Evolutionary conservation across 2,329 filamentous ascomycete genomes (phyloP).

Genomic region (Lecanosticta acicola): DNA sequence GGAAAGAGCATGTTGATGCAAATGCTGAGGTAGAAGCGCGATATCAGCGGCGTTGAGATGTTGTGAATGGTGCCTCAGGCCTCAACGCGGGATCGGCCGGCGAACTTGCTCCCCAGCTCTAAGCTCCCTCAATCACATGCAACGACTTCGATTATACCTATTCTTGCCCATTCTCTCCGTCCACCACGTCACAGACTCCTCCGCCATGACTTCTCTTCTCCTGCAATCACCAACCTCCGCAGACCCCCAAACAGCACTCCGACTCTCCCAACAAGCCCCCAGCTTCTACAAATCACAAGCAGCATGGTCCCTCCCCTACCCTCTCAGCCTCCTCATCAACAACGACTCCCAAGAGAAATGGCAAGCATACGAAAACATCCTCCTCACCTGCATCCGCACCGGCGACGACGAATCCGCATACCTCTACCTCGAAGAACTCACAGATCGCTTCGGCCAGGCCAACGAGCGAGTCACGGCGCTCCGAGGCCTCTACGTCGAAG

Average conservation of each 20-base stretch:
- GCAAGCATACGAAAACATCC: slow-evolving; percentile 78
- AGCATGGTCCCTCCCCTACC: slow-evolving; percentile 41
- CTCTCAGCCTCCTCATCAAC: slow-evolving; percentile 46
- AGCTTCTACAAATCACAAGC: slow-evolving; percentile 34
- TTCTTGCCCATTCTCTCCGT: not conserved
- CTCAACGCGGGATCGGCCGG: not conserved
- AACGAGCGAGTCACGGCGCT: slow-evolving; percentile 86
- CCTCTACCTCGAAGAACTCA: slow-evolving; percentile 67
- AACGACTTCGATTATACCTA: no score
- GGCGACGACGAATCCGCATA: slow-evolving; percentile 75
- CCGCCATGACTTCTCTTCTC: slow-evolving; percentile 19
- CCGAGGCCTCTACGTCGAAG: slow-evolving; percentile 77
- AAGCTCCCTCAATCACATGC: not conserved
- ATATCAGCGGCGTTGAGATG: not conserved
- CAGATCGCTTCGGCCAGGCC: slow-evolving; percentile 69
- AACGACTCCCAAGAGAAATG: slow-evolving; percentile 74
- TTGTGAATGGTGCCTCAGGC: not conserved
- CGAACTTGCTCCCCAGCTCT: not conserved
- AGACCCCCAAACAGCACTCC: slow-evolving; percentile 38
- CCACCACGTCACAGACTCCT: no score
- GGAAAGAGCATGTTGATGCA: slow-evolving; percentile 3
- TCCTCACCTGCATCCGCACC: slow-evolving; percentile 76
- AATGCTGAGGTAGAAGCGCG: slow-evolving; percentile 1
- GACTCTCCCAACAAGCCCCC: slow-evolving; percentile 45
- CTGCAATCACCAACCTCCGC: slow-evolving; percentile 35